These are phyloP conservation scores for Amphicarpaea edgeworthii DNA, from an alignment of 306 rosid species.

Conservation along the genomic window DNA sequence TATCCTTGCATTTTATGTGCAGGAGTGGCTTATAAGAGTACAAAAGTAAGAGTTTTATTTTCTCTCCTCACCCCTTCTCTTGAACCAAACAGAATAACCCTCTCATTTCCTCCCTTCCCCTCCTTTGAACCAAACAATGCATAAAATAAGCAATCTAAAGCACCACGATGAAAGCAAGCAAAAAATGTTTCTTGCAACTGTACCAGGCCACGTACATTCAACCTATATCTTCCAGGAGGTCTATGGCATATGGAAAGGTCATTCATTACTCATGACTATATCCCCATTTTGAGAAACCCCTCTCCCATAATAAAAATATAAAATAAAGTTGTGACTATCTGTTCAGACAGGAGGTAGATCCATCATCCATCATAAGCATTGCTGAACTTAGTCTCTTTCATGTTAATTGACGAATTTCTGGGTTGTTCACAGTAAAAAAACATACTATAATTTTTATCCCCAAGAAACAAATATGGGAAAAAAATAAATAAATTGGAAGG, in stretches of 20 bases:
- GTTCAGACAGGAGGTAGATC: not conserved
- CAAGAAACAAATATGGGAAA: not conserved
- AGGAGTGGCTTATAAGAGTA: not conserved
- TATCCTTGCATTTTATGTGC: not conserved
- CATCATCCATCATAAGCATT: slow-evolving; percentile 8
- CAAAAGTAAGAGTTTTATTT: not conserved
- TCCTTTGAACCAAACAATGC: slow-evolving; percentile 7
- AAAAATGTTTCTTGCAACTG: not conserved
- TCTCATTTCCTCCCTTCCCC: not conserved
- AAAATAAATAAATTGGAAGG: slow-evolving; percentile 21
- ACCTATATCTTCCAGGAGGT: slow-evolving; percentile 12
- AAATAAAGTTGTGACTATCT: not conserved
- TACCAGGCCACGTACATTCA: not conserved
- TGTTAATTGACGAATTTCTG: slow-evolving; percentile 32
- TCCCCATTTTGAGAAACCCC: not conserved
- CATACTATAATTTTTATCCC: not conserved
- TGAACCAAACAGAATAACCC: slow-evolving; percentile 6
- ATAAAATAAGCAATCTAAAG: slow-evolving; percentile 10
- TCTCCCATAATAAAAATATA: slow-evolving; percentile 18
- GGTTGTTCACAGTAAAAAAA: not conserved
- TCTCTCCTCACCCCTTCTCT: not conserved
- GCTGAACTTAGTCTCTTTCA: slow-evolving; percentile 32
- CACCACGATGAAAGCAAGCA: slow-evolving; percentile 34
- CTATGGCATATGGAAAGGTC: not conserved
- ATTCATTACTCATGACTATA: too few relatives aligned